Evolutionary conservation across 306 rosid genomes (phyloP), one percentile per base, ranked within the genome.

Genomic region (Phaseolus lunatus): DNA sequence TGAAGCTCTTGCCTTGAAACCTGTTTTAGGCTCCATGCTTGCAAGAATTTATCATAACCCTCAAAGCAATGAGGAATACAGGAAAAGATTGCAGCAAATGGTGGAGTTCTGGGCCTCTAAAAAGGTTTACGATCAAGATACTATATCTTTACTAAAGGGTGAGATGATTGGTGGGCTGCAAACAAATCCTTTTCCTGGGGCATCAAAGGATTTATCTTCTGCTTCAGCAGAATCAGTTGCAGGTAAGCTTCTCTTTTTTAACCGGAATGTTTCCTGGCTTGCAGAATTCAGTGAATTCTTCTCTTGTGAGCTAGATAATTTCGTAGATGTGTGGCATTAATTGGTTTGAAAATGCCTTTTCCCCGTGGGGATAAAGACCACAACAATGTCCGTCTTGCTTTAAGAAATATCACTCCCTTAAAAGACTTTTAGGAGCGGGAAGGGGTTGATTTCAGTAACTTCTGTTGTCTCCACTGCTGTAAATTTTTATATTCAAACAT

Each of bases 81-180:
- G 87, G 84, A 81, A 88, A 82, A 87, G 92, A 84, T 81, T 95
- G 84, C 92, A 90, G 75, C 94, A 92, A 70, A 89, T 95, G 86
- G 88, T 95, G 59, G 97, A 95, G 90, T 89, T 95, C 77, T 95
- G 99, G 98, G 87, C 91, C 57, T 90, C 97, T 79, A 91, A 91
- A 67, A 92, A 82, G 62, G 87, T 95, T 54, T 95, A 76, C 44
- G 97, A 95, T 83, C 97, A 81, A 80, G 93, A 89, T 61, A 82
- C 94, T 73, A 95, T 95, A 68, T 84, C 85, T 43, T 76, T 76
- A 48, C 81, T 92, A 54, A 90, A 91, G 88, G 80, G 83, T 76
- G 98, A 92, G 82, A 95, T 95, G 97, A 79, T 87, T 70, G 87
- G 89, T 58, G 99, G 97, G 73, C 87, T 79, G 29, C 86, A 89